A percentile compares a stretch with the other conserved stretches of the same genome.
Conservation (phyloP, 495 filamentous ascomycete genomes). For the Talaromyces nanjingensis region DNA sequence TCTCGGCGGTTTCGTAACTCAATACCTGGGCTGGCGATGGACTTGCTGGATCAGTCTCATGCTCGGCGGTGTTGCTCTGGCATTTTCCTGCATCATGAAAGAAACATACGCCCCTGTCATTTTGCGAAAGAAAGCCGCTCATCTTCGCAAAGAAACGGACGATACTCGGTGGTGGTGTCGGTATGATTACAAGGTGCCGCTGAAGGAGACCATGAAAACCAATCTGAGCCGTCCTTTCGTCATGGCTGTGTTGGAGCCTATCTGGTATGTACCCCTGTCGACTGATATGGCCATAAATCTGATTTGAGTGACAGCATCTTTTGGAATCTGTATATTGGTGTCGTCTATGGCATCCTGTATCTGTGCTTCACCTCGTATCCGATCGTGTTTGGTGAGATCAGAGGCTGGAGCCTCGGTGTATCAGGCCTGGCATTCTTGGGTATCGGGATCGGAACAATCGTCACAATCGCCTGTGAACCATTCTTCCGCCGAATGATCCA, state of each 20-base stretch:
- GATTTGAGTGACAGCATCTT: constrained; percentile 45
- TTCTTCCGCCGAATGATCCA: constrained; percentile 68
- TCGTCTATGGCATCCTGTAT: constrained; percentile 68
- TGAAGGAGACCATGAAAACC: constrained; percentile 52
- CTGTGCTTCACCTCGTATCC: constrained; percentile 81
- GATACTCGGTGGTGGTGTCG: constrained; percentile 72
- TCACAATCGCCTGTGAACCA: constrained; percentile 62
- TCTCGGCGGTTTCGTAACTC: constrained; percentile 65
- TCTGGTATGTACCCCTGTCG: constrained; percentile 46
- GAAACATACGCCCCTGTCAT: constrained; percentile 78
- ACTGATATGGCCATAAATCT: background rate
- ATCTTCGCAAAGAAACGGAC: constrained; percentile 61
- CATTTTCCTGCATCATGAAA: constrained; percentile 46
- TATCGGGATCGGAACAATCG: constrained; percentile 64
- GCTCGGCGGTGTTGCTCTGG: constrained; percentile 47
- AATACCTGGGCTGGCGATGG: constrained; percentile 79
- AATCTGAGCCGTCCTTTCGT: constrained; percentile 72
- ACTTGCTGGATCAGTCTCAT: constrained; percentile 81
- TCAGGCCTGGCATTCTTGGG: constrained; percentile 69
- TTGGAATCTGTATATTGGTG: constrained; percentile 66
- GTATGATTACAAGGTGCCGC: constrained; percentile 58
- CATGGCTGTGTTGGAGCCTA: constrained; percentile 75
- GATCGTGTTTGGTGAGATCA: constrained; percentile 64
- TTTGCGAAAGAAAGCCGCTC: constrained; percentile 60
- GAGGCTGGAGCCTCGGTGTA: constrained; percentile 62